Evolutionary conservation across 345 rosid species (phyloP).

Genomic region (Hypericum perforatum): DNA sequence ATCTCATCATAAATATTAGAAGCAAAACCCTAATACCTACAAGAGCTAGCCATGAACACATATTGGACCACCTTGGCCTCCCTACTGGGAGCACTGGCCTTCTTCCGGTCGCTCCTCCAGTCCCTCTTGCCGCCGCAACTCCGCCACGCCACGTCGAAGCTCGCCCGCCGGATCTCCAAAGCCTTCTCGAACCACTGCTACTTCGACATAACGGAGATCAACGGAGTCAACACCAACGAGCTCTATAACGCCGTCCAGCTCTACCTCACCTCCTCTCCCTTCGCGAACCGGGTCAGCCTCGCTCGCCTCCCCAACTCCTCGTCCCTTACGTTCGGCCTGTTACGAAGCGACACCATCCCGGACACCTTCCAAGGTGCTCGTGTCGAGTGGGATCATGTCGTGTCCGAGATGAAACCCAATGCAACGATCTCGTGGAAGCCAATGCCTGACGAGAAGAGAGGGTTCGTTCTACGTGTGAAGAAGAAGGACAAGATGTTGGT

Average conservation of each 20-base stretch:
- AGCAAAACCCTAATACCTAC: not conserved
- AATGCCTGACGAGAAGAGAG: conserved; percentile 89
- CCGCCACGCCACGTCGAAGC: conserved; percentile 55
- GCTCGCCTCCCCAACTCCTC: conserved; percentile 82
- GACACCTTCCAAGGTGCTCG: conserved; percentile 50
- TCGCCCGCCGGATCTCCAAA: conserved; percentile 42
- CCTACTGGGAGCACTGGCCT: conserved; percentile 73
- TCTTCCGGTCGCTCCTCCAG: conserved; percentile 64
- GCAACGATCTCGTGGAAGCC: conserved; percentile 72
- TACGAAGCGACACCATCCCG: conserved; percentile 66
- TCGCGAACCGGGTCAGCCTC: conserved; percentile 57
- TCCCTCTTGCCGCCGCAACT: conserved; percentile 76
- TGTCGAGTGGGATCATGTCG: conserved; percentile 88
- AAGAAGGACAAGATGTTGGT: conserved; percentile 52
- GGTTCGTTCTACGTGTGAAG: conserved; percentile 69
- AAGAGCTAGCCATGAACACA: conserved; percentile 39
- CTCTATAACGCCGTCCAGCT: conserved; percentile 99
- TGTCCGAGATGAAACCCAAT: conserved; percentile 66
- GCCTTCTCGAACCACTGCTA: conserved; percentile 59
- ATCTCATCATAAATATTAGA: no score
- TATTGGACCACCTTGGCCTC: conserved; percentile 80
- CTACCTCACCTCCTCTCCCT: conserved; percentile 66
- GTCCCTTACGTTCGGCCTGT: conserved; percentile 76
- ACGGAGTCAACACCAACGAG: conserved; percentile 97
- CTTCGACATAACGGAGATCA: conserved; percentile 90